These are phyloP conservation scores for Amniculicola lignicola DNA, from an alignment of 495 filamentous ascomycete species.

Conservation along the genomic window DNA sequence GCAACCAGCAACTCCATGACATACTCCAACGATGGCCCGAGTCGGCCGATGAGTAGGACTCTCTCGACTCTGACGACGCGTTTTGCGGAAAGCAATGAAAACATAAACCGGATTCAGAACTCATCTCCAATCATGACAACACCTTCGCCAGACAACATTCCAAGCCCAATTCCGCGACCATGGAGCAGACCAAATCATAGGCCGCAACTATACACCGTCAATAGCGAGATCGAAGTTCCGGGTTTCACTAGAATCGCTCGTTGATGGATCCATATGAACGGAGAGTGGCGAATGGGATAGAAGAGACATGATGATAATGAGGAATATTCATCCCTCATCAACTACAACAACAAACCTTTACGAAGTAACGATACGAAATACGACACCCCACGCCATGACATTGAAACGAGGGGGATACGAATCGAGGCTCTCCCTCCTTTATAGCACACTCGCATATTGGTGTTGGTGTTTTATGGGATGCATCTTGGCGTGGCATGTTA, in stretches of 20 bases:
- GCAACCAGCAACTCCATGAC: background rate
- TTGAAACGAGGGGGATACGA: background rate
- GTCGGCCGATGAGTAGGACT: conserved; percentile 18
- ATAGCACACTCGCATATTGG: too few relatives aligned
- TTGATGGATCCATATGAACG: background rate
- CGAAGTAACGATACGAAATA: conserved; percentile 13
- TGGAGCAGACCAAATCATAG: conserved; percentile 21
- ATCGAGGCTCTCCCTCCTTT: background rate
- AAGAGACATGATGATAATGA: background rate
- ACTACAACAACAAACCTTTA: background rate
- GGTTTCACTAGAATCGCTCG: background rate
- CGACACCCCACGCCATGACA: background rate
- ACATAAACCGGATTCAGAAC: too few relatives aligned
- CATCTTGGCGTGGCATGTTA: background rate
- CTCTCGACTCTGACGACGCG: background rate
- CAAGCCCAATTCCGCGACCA: conserved; percentile 9
- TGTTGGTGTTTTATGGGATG: background rate
- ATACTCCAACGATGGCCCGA: background rate
- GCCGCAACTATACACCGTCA: conserved; percentile 14
- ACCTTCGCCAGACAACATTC: too few relatives aligned
- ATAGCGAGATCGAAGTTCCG: conserved; percentile 19
- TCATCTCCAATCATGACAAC: too few relatives aligned
- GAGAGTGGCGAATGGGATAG: background rate
- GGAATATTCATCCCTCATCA: background rate
- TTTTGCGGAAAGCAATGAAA: too few relatives aligned